Base-by-base conservation (phyloP, 2,329 filamentous ascomycete genomes). In the Penicillium sp. region DNA sequence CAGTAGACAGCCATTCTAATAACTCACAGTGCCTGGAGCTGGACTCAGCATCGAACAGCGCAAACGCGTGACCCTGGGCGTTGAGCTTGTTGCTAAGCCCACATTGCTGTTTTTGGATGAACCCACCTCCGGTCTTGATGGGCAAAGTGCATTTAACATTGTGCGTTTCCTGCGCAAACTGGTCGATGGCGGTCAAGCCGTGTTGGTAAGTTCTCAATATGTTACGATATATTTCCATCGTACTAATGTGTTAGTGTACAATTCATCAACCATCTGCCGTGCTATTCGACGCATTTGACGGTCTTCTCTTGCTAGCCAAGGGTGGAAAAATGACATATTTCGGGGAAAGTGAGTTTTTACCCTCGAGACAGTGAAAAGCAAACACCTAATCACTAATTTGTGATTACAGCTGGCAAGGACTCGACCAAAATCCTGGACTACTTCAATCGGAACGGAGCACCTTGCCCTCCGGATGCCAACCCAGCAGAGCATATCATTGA, bases 181-280 rank as follows among this genome's bases (percentile, higher is more conserved):
- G 0, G 85, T 86, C 8, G 81, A 84, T 47, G 81, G 80, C 2
- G 87, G 87, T 0, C 87, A 89, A 63, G 85, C 87, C 5, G 82
- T 89, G 2, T 74, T 89, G 1, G 85, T 85, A 56, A 54, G 61
- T 56, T 11, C 24, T 47, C 18, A 2, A 49, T 44, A 3, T 0
- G 0, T 24, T 6, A 11, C 13, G 11, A 26, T 13, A 31, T 2
- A 11, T 22, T 20, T 34, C 4, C 16, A 2, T 11, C 11, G 10
- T 42, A 24, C 53, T 65, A 34, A 62, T 29, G 2, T 6, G 8
- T 39, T 6, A 72, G 69, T 73, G 71, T 57, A 89, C 87, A 0
- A 89, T 89, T 39, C 87, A 89, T 62, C 87, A 89, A 69, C 87
- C 87, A 0, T 87, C 85, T 1, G 84, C 85, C 0, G 81, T 85